Evolutionary conservation across 192 early-diverging fungal genomes (phyloP).

Genomic region (Backusella liffmaniae): DNA sequence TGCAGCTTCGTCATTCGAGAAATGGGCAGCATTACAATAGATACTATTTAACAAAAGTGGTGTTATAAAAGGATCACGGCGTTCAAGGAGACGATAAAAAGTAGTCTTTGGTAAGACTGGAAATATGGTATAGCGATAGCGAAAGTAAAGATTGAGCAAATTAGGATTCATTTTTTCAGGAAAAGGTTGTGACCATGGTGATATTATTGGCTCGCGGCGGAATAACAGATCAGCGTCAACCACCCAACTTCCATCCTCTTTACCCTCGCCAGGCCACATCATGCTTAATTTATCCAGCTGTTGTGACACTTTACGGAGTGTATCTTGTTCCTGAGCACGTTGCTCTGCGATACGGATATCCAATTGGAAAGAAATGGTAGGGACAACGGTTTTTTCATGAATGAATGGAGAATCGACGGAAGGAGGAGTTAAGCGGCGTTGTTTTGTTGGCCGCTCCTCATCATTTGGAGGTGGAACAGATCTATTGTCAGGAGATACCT

Average conservation of each 20-base stretch:
- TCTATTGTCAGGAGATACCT: background rate
- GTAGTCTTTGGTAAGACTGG: slow-evolving; percentile 12
- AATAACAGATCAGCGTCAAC: slow-evolving; percentile 4
- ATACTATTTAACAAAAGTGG: slow-evolving; percentile 20
- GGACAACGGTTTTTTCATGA: background rate
- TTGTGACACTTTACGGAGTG: background rate
- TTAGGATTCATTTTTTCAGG: background rate
- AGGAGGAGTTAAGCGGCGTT: background rate
- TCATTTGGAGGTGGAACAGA: background rate
- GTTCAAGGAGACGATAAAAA: slow-evolving; percentile 9
- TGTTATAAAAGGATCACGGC: slow-evolving; percentile 11
- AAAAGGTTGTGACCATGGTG: background rate
- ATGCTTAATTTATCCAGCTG: slow-evolving; percentile 2
- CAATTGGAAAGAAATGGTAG: background rate
- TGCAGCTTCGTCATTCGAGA: background rate
- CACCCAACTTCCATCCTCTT: background rate
- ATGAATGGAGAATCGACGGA: background rate
- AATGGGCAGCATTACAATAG: slow-evolving; percentile 15
- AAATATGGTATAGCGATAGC: slow-evolving; percentile 20
- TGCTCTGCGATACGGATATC: background rate
- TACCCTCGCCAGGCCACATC: slow-evolving; percentile 14
- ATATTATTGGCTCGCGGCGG: background rate
- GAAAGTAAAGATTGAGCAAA: slow-evolving; percentile 18
- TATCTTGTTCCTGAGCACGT: background rate
- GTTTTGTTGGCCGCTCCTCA: background rate